phyloP scores from a whole-genome alignment of 345 rosid genomes.

The Boechera divaricarpa region DNA sequence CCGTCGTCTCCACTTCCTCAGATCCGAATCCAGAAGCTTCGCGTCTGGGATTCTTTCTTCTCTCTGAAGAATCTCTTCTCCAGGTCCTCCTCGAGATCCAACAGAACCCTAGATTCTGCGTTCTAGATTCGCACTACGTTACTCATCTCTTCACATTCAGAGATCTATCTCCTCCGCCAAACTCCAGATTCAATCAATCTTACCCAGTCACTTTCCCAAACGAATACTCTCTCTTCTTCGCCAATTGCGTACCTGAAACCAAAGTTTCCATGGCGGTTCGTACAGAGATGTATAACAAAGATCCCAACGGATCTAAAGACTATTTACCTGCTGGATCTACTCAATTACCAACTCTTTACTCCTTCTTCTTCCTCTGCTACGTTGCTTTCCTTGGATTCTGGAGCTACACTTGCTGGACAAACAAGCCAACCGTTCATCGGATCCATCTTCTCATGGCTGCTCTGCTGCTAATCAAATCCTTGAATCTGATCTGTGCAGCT shows the following conservation, averaged over 20 bases:
- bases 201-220: conserved; percentile 74
- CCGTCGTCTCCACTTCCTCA: conserved; percentile 58
- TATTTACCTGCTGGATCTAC: conserved; percentile 83
- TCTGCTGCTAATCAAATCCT: conserved; percentile 77
- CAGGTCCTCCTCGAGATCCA: conserved; percentile 86
- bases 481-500: conserved; percentile 89
- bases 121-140: conserved; percentile 76
- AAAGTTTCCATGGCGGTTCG: conserved; percentile 80
- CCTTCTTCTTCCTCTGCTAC: conserved; percentile 64
- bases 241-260: conserved; percentile 83
- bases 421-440: conserved; percentile 68
- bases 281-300: conserved; percentile 77
- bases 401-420: conserved; percentile 59
- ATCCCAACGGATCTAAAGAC: conserved; percentile 62
- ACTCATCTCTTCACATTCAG: conserved; percentile 71
- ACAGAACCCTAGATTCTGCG: conserved; percentile 80
- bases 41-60: conserved; percentile 91
- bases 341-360: conserved; percentile 69
- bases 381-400: conserved; percentile 63
- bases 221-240: conserved; percentile 88
- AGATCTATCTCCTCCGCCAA: conserved; percentile 82
- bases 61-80: conserved; percentile 86
- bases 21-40: conserved; percentile 60
- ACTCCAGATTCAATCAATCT: conserved; percentile 61
- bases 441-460: conserved; percentile 88